Evolutionary conservation across 768 basidiomycete genomes (phyloP), one percentile per base, ranked within the genome.

Genomic region (Auricularia sp.): DNA sequence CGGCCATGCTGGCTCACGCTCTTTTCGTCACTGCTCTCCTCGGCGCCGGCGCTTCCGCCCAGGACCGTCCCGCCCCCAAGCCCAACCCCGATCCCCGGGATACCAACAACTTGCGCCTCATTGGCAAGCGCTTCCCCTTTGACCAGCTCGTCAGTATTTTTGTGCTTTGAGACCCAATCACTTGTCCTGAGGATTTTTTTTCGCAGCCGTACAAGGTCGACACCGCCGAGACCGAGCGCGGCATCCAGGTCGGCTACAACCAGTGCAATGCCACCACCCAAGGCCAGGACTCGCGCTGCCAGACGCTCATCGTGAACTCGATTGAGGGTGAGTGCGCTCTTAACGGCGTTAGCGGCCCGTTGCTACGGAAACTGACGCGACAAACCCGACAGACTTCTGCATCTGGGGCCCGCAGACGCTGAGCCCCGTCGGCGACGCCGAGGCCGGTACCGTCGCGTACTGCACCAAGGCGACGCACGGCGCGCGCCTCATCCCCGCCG

Each of bases 381-480:
- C 39, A 42, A 7, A 42, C 39, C 8, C 39, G 39, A 18, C 21
- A 89, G 88, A 90, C 70, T 89, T 87, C 73, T 90, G 88, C 67
- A 68, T 89, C 0, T 89, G 85, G 84, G 85, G 78, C 35, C 82
- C 86, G 0, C 73, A 74, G n/a, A 76, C 81, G 3, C 77, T 83
- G 71, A 77, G 80, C 12, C 73, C 75, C 18, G 85, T 93, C 58
- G 86, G 80, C 43, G 80, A 87, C 65, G 81, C 81, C 3, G 91
- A 93, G 71, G 85, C 81, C 53, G 77, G 83, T 70, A 85, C 83
- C 70, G 87, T 93, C 11, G 84, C 89, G 1, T 93, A 83, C 81
- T 93, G 90, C 76, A 84, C 85, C 21, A 84, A 87, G 71, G 79
- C 80, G 1, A 83, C 83, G 4, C 83, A 81, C 64, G 91, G 91